These are phyloP conservation scores for Pythium sp. DNA, from an alignment of 352 stramenopile species.

Conservation along the genomic window DNA sequence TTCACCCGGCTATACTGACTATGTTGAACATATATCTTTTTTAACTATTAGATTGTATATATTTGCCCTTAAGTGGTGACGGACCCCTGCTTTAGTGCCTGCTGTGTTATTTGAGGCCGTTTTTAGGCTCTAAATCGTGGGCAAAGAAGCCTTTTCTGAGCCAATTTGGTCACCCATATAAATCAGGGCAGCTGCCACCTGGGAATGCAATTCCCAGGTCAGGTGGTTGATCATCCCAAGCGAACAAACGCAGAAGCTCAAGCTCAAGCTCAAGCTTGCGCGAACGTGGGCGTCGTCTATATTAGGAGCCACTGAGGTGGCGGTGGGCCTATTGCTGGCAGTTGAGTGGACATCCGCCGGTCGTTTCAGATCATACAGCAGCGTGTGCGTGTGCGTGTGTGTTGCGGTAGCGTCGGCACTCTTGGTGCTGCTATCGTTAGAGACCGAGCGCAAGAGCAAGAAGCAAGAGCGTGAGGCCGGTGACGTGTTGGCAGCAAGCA, in stretches of 20 bases:
- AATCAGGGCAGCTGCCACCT: background rate
- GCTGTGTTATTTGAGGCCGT: too few species aligned
- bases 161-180: background rate
- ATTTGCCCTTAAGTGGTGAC: too few species aligned
- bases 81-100: too few species aligned
- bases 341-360: constrained; percentile 8
- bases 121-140: too few species aligned
- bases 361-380: constrained; percentile 3
- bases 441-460: background rate
- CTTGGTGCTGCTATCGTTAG: background rate
- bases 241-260: background rate
- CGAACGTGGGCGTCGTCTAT: background rate
- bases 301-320: background rate
- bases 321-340: background rate
- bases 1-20: too few species aligned
- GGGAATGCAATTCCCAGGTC: too few species aligned
- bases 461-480: background rate
- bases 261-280: background rate
- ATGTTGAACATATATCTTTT: too few species aligned
- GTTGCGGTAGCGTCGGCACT: background rate
- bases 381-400: background rate
- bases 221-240: background rate
- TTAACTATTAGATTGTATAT: too few species aligned
- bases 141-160: background rate
- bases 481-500: background rate